Evolutionary conservation across 768 basidiomycete species (phyloP).

Genomic region (Leccinum arenicola): DNA sequence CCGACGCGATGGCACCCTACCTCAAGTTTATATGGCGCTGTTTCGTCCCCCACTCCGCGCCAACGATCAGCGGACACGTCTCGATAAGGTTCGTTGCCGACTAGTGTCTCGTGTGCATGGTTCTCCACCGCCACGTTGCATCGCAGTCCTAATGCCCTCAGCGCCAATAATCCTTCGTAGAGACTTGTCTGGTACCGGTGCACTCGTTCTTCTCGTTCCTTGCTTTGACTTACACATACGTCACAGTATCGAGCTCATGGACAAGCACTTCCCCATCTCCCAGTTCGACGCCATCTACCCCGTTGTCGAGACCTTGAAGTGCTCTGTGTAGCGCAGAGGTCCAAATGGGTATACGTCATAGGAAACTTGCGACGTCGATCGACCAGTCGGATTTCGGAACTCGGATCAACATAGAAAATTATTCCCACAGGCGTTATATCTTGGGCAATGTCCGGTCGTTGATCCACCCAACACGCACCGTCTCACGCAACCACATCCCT

Average conservation of each 20-base stretch:
- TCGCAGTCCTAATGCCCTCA: constrained; percentile 52
- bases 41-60: constrained; percentile 41
- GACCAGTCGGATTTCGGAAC: too few species aligned
- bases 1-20: constrained; percentile 35
- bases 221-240: too few species aligned
- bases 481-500: not conserved
- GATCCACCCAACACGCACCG: not conserved
- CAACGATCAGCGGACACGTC: constrained; percentile 40
- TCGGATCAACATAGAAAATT: too few species aligned
- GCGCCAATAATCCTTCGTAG: constrained; percentile 36
- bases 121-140: not conserved
- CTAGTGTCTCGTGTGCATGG: not conserved
- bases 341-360: too few species aligned
- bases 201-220: too few species aligned
- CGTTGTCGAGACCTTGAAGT: constrained; percentile 24
- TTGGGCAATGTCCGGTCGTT: too few species aligned
- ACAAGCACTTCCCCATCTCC: constrained; percentile 52
- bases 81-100: constrained; percentile 37
- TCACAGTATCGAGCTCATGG: constrained; percentile 51
- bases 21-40: constrained; percentile 50
- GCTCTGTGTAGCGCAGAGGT: too few species aligned
- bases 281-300: constrained; percentile 68
- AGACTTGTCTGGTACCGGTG: constrained; percentile 63
- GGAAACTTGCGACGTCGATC: too few species aligned
- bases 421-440: too few species aligned